A percentile compares a stretch with the other conserved stretches of the same genome.
Evolutionary conservation across 345 rosid genomes (phyloP).

Genomic region (Pugionium dolabratum): DNA sequence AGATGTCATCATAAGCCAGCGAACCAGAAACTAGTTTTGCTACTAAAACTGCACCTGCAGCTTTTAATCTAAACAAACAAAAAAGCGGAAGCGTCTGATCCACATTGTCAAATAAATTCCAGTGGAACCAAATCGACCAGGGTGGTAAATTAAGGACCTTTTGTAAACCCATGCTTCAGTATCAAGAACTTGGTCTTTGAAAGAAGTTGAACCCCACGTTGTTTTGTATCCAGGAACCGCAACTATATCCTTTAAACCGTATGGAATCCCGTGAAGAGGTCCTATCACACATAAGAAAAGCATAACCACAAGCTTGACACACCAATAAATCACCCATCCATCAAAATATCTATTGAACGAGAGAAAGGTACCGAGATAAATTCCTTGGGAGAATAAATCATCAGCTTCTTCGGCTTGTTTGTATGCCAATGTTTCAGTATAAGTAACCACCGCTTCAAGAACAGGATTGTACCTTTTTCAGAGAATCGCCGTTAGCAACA

Average conservation of each 20-base stretch:
- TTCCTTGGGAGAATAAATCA: slow-evolving; percentile 71
- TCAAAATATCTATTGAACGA: slow-evolving; percentile 53
- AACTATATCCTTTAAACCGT: slow-evolving; percentile 81
- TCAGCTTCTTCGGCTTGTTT: slow-evolving; percentile 87
- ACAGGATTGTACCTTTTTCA: slow-evolving; percentile 59
- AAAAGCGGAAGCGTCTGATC: not conserved
- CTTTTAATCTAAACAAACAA: slow-evolving; percentile 36
- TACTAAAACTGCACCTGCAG: slow-evolving; percentile 78
- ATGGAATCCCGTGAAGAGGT: slow-evolving; percentile 94
- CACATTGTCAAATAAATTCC: not conserved
- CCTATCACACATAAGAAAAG: slow-evolving; percentile 44
- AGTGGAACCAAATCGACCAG: not conserved
- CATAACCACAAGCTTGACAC: not conserved
- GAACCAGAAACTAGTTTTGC: slow-evolving; percentile 86
- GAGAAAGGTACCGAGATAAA: slow-evolving; percentile 59
- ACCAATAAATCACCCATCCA: slow-evolving; percentile 24
- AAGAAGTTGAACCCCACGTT: slow-evolving; percentile 86
- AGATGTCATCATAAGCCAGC: slow-evolving; percentile 83
- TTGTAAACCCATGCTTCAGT: slow-evolving; percentile 89
- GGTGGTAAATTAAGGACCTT: slow-evolving; percentile 44
- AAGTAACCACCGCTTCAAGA: slow-evolving; percentile 76
- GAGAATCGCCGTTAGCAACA: slow-evolving; percentile 21
- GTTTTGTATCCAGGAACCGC: slow-evolving; percentile 77
- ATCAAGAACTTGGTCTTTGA: slow-evolving; percentile 69
- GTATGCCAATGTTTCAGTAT: slow-evolving; percentile 75